Evolutionary conservation across 2,329 filamentous ascomycete species (phyloP), one percentile per base, ranked within the genome.

Genomic region (Phialemonium atrogriseum): DNA sequence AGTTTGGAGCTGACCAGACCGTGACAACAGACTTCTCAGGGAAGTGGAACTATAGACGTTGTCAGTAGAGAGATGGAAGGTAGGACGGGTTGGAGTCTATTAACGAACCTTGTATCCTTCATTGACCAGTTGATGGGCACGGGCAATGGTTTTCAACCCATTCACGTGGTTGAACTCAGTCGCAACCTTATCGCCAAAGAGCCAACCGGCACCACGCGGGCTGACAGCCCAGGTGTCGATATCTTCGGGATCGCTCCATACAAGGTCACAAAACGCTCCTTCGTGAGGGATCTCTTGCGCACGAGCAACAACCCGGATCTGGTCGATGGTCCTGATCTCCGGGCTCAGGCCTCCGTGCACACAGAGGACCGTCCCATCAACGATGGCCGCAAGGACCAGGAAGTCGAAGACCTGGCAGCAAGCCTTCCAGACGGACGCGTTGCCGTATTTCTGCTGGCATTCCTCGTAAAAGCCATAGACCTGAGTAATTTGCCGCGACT

Each of bases 381-480:
- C 94, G 43, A 98, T 94, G 40, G 94, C 93, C 34, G 86, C 91
- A 14, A 98, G 71, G 3, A 93, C 94, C 18, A 98, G 75, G 58
- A 94, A 98, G 58, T 98, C 91, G 57, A 98, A 98, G 62, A 98
- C 94, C 56, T 98, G 91, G 42, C 91, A 98, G 59, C 95, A 98
- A 37, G 94, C 91, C 59, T 98, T 94, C 91, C 91, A 98, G n/a
- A 98, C 91, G 29, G 93, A 95, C 10, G 91, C 87, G 52, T 95
- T 96, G 51, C 91, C 91, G 56, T 98, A 98, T 60, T 98, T 98
- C 49, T 91, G 83, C 34, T 87, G 87, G 59, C 91, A 98, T 58
- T 98, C 91, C 38, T 94, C 94, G 60, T 98, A 98, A 61, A 98
- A 98, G 33, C 91, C 91, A 57, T 98, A 98, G 14, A 93, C 94